Base-by-base conservation (phyloP, 2,329 filamentous ascomycete species). In the Acarospora socialis region DNA sequence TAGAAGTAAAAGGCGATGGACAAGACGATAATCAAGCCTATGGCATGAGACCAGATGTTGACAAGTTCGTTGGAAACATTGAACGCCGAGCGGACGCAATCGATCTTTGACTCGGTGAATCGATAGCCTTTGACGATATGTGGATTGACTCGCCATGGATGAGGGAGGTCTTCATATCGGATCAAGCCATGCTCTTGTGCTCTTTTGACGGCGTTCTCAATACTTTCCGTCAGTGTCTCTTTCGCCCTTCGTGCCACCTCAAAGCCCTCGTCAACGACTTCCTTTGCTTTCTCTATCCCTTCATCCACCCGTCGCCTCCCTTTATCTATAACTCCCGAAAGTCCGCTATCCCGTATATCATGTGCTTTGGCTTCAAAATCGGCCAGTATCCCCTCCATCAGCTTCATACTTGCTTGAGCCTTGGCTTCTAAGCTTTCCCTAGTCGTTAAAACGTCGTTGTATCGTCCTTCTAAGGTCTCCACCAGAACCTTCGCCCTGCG, bases 41-140 rank as follows among this genome's bases (percentile, higher is more conserved):
- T 68, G 8, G 79, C 73, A 52, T 98, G 90, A 2, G 86, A 87
- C 90, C 90, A 98, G 50, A 98, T 98, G 58, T 98, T 98, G 62
- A 95, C 77, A 23, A 79, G 71, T 59, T 98, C 90, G 57, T 98
- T 98, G 42, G 82, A 92, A 36, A 90, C 62, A 40, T 73, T 69
- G 49, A 93, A 86, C 40, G 82, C 73, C 14, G 84, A 93, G 31
- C 72, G 70, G 31, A 95, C 64, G 52, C 87, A 95, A 45, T 87
- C 87, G 34, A 87, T 63, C 55, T 92, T 92, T 37, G 81, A 84
- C 48, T 92, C 82, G 39, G 74, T 80, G 62, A 98, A 98, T 31
- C 90, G 86, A 54, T 98, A 98, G 12, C 90, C 90, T 33, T 72
- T 73, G 31, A 76, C 65, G 51, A 98, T 95, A 57, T 98, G 83